Evolutionary conservation across 164 flowering plant species (phyloP).

Genomic region (Houttuynia cordata): DNA sequence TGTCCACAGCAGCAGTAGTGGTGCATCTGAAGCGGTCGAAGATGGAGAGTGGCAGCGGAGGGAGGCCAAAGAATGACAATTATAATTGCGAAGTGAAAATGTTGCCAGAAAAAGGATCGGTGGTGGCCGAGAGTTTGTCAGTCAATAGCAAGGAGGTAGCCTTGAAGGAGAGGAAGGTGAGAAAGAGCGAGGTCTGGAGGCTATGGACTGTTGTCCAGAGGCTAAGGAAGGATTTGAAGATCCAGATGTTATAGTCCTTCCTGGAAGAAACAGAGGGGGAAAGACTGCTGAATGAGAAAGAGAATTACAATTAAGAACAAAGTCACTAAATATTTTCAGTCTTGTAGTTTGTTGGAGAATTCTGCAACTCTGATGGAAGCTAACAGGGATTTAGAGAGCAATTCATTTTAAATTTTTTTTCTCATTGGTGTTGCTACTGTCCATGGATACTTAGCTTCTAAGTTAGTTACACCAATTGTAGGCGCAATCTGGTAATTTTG

Average conservation of each 20-base stretch:
- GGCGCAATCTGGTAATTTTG: constrained; percentile 92
- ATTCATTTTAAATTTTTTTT: too few relatives aligned
- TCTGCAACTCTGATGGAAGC: neutral
- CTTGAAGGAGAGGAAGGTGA: constrained; percentile 64
- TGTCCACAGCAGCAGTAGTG: constrained; percentile 59
- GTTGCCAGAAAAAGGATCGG: constrained; percentile 16
- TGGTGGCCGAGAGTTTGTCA: constrained; percentile 16
- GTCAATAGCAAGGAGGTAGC: constrained; percentile 61
- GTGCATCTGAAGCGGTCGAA: constrained; percentile 9
- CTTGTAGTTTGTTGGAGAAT: neutral
- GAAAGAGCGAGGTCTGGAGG: constrained; percentile 88
- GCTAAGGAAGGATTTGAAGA: constrained; percentile 77
- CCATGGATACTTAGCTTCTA: neutral
- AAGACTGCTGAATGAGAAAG: constrained; percentile 84
- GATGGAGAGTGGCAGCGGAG: constrained; percentile 25
- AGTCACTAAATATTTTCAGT: neutral
- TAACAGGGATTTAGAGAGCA: neutral
- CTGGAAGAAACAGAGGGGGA: constrained; percentile 92
- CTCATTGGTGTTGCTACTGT: neutral
- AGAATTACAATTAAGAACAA: constrained; percentile 54
- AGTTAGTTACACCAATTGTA: constrained; percentile 11
- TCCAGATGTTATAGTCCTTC: constrained; percentile 82
- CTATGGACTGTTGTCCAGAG: constrained; percentile 67
- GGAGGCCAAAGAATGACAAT: constrained; percentile 26
- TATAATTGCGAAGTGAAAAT: constrained; percentile 6